Evolutionary conservation across 2,329 filamentous ascomycete species (phyloP), one percentile per base, ranked within the genome.

Genomic region (Aspergillus niger): DNA sequence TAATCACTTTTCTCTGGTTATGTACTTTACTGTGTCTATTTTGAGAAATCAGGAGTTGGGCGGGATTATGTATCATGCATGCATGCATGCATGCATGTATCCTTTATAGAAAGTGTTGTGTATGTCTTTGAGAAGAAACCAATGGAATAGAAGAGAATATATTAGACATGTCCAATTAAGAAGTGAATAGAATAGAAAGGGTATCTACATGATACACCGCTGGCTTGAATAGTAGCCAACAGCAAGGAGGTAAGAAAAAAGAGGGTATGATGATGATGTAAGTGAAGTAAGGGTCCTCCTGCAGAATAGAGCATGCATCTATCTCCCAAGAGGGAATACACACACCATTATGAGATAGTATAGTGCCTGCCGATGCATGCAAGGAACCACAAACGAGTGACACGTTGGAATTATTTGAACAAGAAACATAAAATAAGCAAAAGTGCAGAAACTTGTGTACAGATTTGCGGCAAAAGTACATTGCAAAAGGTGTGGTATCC

Each of bases 401-500:
- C 58, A 60, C 28, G 15, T 51, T 55, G 24, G 39, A 51, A 56
- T 11, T 48, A 60, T 51, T 57, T 57, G 55, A 56, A 48, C 44
- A 60, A 26, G 50, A 58, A 60, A 22, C 55, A 22, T 17, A 28
- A 26, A 43, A 36, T 20, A 41, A 36, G 3, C 55, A 41, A 28
- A 54, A 28, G 30, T 38, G 60, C 50, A 24, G 36, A 55, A 55
- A 50, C 57, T 60, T 64, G 57, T 67, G 63, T 62, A 67, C 48
- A 63, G 39, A 55, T 52, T 57, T 43, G 55, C 48, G 55, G 49
- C 53, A 60, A 47, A 41, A 32, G 43, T 44, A 58, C 28, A 54
- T 48, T 57, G 57, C 53, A 60, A 58, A 39, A 54, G 51, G 57
- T 63, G 57, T 65, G 66, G 63, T 68, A 67, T 67, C 65, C 62